Evolutionary conservation across 1,139 yeast species (phyloP), one percentile per base, ranked within the genome.

Genomic region (Kluyveromyces marxianus): DNA sequence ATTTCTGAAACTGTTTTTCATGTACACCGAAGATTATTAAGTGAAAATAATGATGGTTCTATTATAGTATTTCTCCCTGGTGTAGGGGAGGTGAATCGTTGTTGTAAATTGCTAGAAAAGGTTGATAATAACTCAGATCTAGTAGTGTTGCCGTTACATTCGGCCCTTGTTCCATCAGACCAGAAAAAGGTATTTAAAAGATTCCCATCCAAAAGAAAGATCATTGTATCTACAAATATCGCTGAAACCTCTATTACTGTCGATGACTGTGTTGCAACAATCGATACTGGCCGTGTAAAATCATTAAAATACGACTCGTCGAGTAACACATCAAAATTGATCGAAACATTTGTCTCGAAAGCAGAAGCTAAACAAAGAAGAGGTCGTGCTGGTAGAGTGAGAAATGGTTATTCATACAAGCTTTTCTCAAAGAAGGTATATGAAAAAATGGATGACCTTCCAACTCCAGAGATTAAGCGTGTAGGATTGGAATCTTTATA

Each of bases 301-400:
- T 79, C 81, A 21, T 77, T 87, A 58, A 75, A 76, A 37, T 92
- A 80, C 59, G 92, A 87, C 57, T 58, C 87, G 0, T 70, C 68
- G 35, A 70, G 80, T 14, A 83, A 85, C 54, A 75, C 89, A 3
- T 82, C 95, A 0, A 77, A 77, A 50, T 71, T 92, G 38, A 72
- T 81, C 3, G 97, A 90, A 59, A 72, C 76, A 3, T 90, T 96
- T 89, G 88, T 90, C 33, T 90, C 97, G 0, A 77, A 76, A 53
- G 97, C 97, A 0, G 96, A 95, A 59, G 82, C 83, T n/a, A 77
- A 80, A 37, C 98, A 92, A 65, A 76, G 98, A 67, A 74, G 96
- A 61, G 98, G 98, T 62, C 86, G 98, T 71, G 94, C 97, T n/a
- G 98, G 98, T 52, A 92, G 98, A 76, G 89, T 90, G 14, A 76